A percentile compares a stretch with the other conserved stretches of the same genome.
phyloP scores from a whole-genome alignment of 2,329 filamentous ascomycete species.

The Cercospora beticola region DNA sequence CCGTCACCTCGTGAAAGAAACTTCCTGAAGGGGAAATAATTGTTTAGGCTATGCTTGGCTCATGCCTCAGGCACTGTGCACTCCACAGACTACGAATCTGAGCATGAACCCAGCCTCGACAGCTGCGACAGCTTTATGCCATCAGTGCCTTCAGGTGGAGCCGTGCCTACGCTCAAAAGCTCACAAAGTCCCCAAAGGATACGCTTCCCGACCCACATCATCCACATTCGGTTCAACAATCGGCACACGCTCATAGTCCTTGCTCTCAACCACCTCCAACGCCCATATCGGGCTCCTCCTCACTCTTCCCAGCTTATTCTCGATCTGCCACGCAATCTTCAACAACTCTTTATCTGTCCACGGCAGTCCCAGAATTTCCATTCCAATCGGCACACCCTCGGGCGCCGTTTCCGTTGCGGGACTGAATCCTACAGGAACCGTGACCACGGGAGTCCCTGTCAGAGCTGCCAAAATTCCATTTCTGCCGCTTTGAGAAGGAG shows the following conservation, averaged over 20 bases:
- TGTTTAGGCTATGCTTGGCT: no score
- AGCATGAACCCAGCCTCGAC: no score
- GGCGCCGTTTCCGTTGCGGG: conserved; percentile 50
- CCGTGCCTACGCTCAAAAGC: no score
- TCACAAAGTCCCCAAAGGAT: conserved; percentile 46
- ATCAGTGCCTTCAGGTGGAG: no score
- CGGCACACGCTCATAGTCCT: conserved; percentile 47
- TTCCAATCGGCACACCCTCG: conserved; percentile 61
- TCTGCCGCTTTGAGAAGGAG: conserved; percentile 57
- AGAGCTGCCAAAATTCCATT: conserved; percentile 59
- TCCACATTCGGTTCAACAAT: conserved; percentile 44
- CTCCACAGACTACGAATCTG: no score
- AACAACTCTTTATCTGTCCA: conserved; percentile 58
- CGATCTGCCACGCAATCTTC: conserved; percentile 54
- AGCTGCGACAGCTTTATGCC: no score
- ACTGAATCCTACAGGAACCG: conserved; percentile 57
- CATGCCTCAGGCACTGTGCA: no score
- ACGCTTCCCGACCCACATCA: conserved; percentile 45
- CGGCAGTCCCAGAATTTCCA: conserved; percentile 61
- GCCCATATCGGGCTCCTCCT: conserved; percentile 52
- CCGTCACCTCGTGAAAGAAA: no score
- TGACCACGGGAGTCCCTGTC: conserved; percentile 55
- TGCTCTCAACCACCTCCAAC: conserved; percentile 41
- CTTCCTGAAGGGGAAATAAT: no score
- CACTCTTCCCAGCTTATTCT: conserved; percentile 45